Conservation (phyloP, 2,329 filamentous ascomycete species). For the Trichoderma aggressivum region DNA sequence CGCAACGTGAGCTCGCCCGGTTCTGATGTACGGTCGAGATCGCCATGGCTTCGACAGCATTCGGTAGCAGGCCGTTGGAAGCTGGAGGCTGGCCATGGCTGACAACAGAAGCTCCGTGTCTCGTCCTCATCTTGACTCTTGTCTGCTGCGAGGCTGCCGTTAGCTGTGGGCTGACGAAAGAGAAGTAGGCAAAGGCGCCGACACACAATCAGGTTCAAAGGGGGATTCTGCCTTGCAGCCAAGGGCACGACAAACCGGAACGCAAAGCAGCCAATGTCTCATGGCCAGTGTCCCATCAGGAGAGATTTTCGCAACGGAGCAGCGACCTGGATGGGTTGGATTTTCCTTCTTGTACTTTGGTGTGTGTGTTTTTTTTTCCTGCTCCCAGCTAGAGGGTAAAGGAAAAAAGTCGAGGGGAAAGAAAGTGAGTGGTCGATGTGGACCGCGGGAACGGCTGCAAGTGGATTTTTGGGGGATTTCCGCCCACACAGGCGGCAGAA, state of each 20-base stretch:
- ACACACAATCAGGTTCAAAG: not conserved
- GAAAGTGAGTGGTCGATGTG: conserved; percentile 18
- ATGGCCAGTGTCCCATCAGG: not conserved
- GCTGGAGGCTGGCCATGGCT: not conserved
- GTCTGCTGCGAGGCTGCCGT: not conserved
- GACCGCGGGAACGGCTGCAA: conserved; percentile 16
- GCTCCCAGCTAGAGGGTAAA: not conserved
- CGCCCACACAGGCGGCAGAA: conserved; percentile 2
- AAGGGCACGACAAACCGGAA: not conserved
- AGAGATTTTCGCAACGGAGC: not conserved
- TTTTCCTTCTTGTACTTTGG: not conserved
- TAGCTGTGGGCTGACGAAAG: not conserved
- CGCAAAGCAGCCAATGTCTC: not conserved
- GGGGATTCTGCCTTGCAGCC: not conserved
- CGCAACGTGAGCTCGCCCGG: not conserved
- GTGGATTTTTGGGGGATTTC: conserved; percentile 6
- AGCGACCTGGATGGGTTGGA: not conserved
- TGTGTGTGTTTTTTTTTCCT: not conserved
- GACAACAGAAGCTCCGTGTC: not conserved
- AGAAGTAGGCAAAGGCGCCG: not conserved
- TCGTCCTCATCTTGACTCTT: not conserved
- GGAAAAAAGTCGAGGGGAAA: conserved; percentile 18
- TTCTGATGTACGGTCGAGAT: not conserved
- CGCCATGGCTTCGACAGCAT: not conserved
- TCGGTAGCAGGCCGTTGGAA: not conserved